Base-by-base conservation (phyloP, 306 rosid genomes). In the Biancaea sappan region DNA sequence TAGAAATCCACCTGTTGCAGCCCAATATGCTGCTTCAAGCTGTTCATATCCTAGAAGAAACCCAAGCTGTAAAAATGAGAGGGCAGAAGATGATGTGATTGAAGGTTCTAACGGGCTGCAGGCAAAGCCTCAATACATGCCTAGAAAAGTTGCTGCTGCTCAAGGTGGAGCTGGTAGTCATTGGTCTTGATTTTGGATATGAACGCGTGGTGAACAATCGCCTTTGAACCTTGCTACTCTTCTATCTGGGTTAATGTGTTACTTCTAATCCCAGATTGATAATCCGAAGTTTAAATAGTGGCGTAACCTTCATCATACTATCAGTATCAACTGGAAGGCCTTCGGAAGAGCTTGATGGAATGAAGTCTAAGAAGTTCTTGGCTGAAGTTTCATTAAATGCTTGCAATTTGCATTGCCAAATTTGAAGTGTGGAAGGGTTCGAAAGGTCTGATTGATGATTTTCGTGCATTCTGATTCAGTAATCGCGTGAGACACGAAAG, bases 131-230 rank as follows among this genome's bases (percentile, higher is more conserved):
- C 96, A 85, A 74, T 89, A 85, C 74, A 72, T 91, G 71, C 76
- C 91, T 38, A 81, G 89, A 80, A 89, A 93, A 89, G 90, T 91
- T 67, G 89, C 96, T 43, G 98, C 98, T 69, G 92, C 96, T 43
- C 94, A 86, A 78, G 88, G 86, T 34, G 92, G 92, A 76, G 61
- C 93, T 40, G 93, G 89, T 34, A 81, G 91, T 76, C 88, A 84
- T 58, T 93, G 96, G 98, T 93, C 86, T 81, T 88, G 75, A 85
- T 52, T 83, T 67, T 47, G 24, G 32, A 62, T 71, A 59, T 51
- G 29, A 62, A 53, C 52, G 44, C 73, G 43, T 47, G 48, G 46
- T 44, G 13, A 57, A 67, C 76, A 48, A 9, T 68, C 34, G 19
- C 54, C 32, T 60, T 12, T 44, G 41, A 78, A 72, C 50, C 44